Percentiles rank a stretch among this genome's conserved stretches.
Conservation (phyloP, 176 grass and related monocot species). For the Poa annua region DNA sequence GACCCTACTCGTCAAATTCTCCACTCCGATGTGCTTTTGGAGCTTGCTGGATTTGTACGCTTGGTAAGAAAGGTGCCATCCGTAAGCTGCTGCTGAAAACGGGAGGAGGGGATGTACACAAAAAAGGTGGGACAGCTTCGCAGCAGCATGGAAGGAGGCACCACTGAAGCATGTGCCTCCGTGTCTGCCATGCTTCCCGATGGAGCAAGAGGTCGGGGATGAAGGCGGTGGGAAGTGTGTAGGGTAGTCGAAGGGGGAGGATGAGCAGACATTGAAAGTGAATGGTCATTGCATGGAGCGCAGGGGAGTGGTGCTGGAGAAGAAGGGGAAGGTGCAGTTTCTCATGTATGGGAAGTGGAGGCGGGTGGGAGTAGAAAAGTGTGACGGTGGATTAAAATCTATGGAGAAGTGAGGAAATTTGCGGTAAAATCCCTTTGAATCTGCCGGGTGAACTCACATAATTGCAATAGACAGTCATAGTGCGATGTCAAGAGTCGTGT, state of each 20-base stretch:
- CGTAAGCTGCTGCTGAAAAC: slow-evolving; percentile 42
- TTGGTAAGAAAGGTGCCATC: slow-evolving; percentile 59
- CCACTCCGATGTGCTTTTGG: slow-evolving; percentile 47
- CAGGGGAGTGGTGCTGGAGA: slow-evolving; percentile 38
- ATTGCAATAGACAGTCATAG: neutral
- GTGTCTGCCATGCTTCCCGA: slow-evolving; percentile 70
- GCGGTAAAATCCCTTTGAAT: neutral
- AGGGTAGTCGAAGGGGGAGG: neutral
- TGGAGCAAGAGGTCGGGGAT: slow-evolving; percentile 5
- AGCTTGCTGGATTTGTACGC: slow-evolving; percentile 49
- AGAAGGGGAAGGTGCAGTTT: slow-evolving; percentile 62
- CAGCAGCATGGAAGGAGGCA: slow-evolving; percentile 37
- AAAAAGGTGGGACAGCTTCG: slow-evolving; percentile 53
- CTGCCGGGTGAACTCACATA: neutral
- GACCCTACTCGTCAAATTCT: slow-evolving; percentile 49
- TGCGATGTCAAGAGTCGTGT: neutral
- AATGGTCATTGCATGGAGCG: slow-evolving; percentile 3
- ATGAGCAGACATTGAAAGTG: neutral
- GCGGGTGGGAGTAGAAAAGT: neutral
- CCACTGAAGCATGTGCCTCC: slow-evolving; percentile 60
- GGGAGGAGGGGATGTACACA: neutral
- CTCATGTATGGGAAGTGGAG: neutral
- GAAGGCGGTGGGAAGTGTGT: neutral
- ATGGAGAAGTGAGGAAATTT: neutral
- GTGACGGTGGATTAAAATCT: neutral